Conservation (phyloP, 495 filamentous ascomycete genomes). For the Aspergillus campestris region DNA sequence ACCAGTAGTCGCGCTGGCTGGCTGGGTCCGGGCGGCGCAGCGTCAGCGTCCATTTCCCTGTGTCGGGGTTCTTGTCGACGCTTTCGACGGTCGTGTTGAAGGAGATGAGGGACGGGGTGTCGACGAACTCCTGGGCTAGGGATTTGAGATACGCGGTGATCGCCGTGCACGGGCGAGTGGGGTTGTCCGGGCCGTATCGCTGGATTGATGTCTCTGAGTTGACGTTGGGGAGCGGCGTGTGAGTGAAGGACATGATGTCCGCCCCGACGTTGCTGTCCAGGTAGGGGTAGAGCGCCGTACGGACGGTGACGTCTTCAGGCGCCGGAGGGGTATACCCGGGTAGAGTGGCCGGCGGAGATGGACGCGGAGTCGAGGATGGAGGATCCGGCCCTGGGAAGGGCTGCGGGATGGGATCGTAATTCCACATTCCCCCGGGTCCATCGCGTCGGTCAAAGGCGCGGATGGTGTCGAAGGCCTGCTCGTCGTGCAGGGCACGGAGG, state of each 20-base stretch:
- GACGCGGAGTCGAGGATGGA: neutral
- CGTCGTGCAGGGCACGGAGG: constrained; percentile 43
- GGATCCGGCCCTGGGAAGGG: constrained; percentile 5
- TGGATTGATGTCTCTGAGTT: constrained; percentile 17
- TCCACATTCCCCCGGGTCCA: constrained; percentile 42
- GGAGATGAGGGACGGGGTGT: constrained; percentile 6
- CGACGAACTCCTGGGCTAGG: constrained; percentile 14
- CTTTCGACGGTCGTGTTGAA: constrained; percentile 23
- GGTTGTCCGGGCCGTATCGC: constrained; percentile 12
- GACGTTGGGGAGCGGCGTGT: constrained; percentile 16
- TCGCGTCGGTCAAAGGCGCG: constrained; percentile 47
- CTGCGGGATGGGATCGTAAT: constrained; percentile 15
- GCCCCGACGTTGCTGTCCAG: constrained; percentile 26
- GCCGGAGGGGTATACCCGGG: constrained; percentile 10
- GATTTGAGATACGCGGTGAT: constrained; percentile 17
- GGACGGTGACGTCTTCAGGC: constrained; percentile 15
- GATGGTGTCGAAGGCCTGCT: constrained; percentile 40
- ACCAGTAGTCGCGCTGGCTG: constrained; percentile 19
- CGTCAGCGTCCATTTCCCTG: constrained; percentile 15
- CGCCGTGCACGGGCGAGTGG: constrained; percentile 19
- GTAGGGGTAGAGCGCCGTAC: constrained; percentile 17
- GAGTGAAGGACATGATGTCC: constrained; percentile 20
- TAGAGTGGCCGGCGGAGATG: constrained; percentile 6
- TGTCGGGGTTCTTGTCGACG: constrained; percentile 13
- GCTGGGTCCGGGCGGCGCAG: constrained; percentile 13